Base-by-base conservation (phyloP, 805 yeast species). In the Nakazawaea sp. region DNA sequence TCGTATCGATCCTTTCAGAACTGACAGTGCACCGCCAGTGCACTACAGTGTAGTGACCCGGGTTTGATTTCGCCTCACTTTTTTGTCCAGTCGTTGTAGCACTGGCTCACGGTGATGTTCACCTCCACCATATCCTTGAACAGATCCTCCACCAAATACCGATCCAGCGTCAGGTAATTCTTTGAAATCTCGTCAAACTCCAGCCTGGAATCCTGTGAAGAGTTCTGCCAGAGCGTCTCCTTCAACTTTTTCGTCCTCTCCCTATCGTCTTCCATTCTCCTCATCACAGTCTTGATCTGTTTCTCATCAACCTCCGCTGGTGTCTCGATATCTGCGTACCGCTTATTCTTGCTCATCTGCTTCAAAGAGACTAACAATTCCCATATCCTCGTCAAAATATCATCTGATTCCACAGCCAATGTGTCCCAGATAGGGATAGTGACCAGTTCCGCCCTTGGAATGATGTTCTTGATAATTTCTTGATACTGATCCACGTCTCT, bases 261-360 rank as follows among this genome's bases (percentile, higher is more conserved):
- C 47, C 98, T 66, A 54, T 90, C 97, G 44, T 81, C 89, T 53
- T 90, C 97, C 80, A 90, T 87, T 42, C 97, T 64, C 26, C 75
- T 69, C 13, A 87, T 53, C 13, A 84, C 76, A 46, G 81, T 86
- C 32, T 75, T 52, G 4, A 15, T n/a, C 24, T 6, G 16, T 5
- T 13, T 24, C 15, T 36, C 25, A 11, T 20, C 18, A 57, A 56
- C 52, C 51, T 47, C 38, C 49, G 29, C 23, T 43, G 62, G 59
- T 23, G 50, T 56, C 38, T 18, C 25, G 7, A 15, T 6, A 6
- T 26, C 13, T 12, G 13, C 15, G 38, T 69, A 46, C 29, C 78
- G 46, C 42, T 74, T 77, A 45, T 70, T 72, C 45, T 69, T 75
- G 33, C 76, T 67, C 47, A 71, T 75, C 37, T 62, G 60, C 43